Base-by-base conservation (phyloP, 1,284 basidiomycete genomes). In the Puccinia polysora region DNA sequence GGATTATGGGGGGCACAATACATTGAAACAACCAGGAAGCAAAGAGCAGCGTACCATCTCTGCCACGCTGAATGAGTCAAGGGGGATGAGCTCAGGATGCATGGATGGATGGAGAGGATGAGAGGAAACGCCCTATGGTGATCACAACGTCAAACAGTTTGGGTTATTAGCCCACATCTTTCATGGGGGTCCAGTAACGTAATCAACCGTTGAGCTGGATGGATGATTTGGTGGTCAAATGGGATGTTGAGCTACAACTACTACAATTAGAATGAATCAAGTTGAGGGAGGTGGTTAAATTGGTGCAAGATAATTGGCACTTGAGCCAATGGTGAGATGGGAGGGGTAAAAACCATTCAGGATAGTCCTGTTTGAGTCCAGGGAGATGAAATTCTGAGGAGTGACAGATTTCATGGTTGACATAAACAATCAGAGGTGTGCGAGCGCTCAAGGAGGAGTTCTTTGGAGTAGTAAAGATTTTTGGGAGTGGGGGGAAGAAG, bases 21-120 rank as follows among this genome's bases (percentile, higher is more conserved):
- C 88, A 87, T 80, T 98, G 96, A 84, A 99, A 99, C 40, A 99
- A 84, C 96, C 96, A 98, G 2, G 96, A 98, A 4, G 96, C 97
- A 82, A 97, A 98, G 23, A 99, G 85, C 0, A 98, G 94, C 0
- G 96, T 99, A 14, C 96, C 96, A 79, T 99, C 96, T 18, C 96
- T 96, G 55, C 96, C 96, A 74, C 65, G 67, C 65, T 71, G 38
- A 25, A 56, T 28, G 15, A n/a, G 12, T 32, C 23, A 56, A 12
- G 65, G 23, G 56, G 23, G 58, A 68, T 40, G 2, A n/a, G n/a
- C n/a, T n/a, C n/a, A 43, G 60, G 2, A 18, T 36, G 10, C n/a
- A 52, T 0, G 18, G 49, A 14, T 45, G 28, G 18, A 56, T 56
- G 30, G 52, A n/a, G 47, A 32, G 36, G 10, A 52, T 45, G 23